Base-by-base conservation (phyloP, 2,329 filamentous ascomycete species). In the Fusarium longipes region DNA sequence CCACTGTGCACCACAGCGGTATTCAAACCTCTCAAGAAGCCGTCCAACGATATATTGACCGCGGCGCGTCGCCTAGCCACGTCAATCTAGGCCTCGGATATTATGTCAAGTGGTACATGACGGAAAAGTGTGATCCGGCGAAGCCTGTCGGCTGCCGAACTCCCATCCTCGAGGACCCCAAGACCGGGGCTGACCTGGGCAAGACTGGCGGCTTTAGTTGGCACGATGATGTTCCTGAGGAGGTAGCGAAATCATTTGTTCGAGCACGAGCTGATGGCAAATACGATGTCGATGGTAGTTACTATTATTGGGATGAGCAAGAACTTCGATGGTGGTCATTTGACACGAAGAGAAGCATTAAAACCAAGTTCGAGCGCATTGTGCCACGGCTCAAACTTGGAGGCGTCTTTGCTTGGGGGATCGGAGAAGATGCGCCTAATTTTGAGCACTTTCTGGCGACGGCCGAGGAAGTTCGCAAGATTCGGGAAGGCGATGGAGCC, bases 321-420 rank as follows among this genome's bases (percentile, higher is more conserved):
- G 81, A 86, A 67, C 78, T 84, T 53, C 74, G 89, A 29, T 93
- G 91, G 84, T 93, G 91, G 91, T 89, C 89, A 0, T 93, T 89
- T 81, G 91, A 93, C 62, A 91, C 88, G 0, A 81, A 84, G 0
- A 81, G 82, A 9, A 82, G 87, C 14, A 88, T 93, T 49, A 69
- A 75, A 14, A 79, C 80, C 57, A 93, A 93, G 78, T 87, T 92
- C 58, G 77, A 82, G 5, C 75, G 83, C 6, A 83, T 93, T 33
- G 82, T 92, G 5, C 78, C 81, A 29, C 80, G 80, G 30, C 83
- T 84, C 73, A 76, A 79, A 1, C 75, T 93, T 0, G 90, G 91
- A 2, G 91, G 91, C 17, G 86, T 91, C 6, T 92, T 93, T 83
- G 90, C 90, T 1, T 93, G 90, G 91, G 90, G 88, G 20, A 72